phyloP scores from a whole-genome alignment of 192 early-diverging fungal genomes.

The Chytriomyces confervae region DNA sequence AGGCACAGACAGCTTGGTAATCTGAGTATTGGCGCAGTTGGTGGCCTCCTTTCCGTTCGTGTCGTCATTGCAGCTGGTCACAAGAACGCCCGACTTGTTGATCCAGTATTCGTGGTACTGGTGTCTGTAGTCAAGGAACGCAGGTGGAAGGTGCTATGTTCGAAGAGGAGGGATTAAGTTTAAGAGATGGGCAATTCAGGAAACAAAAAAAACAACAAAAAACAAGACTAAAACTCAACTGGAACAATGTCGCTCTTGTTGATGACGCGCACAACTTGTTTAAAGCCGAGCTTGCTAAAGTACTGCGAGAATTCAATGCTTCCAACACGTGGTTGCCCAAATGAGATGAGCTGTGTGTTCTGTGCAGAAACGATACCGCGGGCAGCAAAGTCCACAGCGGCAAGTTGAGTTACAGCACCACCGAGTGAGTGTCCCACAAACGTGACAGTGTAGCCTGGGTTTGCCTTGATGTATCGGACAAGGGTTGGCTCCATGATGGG shows the following conservation, averaged over 20 bases:
- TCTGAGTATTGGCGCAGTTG: slow-evolving; percentile 10
- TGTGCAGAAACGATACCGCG: slow-evolving; percentile 8
- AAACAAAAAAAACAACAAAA: too few relatives aligned
- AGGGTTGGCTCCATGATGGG: not conserved
- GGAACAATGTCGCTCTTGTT: slow-evolving; percentile 30
- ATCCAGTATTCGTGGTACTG: slow-evolving; percentile 39
- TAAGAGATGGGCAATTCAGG: too few relatives aligned
- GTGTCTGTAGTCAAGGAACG: slow-evolving; percentile 20
- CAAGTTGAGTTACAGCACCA: slow-evolving; percentile 36
- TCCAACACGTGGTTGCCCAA: slow-evolving; percentile 48
- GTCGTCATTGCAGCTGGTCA: slow-evolving; percentile 33
- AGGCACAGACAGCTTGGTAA: too few relatives aligned
- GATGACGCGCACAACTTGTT: slow-evolving; percentile 9
- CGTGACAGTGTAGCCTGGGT: slow-evolving; percentile 27
- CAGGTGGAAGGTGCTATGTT: too few relatives aligned
- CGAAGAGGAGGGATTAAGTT: too few relatives aligned
- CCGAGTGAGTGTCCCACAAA: slow-evolving; percentile 45
- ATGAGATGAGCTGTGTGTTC: slow-evolving; percentile 32
- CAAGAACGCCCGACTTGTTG: slow-evolving; percentile 14
- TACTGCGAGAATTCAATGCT: slow-evolving; percentile 36
- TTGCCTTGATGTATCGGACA: not conserved
- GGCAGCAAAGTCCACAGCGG: slow-evolving; percentile 32
- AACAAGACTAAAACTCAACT: too few relatives aligned
- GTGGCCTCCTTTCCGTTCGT: slow-evolving; percentile 10
- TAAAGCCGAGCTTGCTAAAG: not conserved